Conservation (phyloP, 2,329 filamentous ascomycete genomes). For the Fusarium metavorans region DNA sequence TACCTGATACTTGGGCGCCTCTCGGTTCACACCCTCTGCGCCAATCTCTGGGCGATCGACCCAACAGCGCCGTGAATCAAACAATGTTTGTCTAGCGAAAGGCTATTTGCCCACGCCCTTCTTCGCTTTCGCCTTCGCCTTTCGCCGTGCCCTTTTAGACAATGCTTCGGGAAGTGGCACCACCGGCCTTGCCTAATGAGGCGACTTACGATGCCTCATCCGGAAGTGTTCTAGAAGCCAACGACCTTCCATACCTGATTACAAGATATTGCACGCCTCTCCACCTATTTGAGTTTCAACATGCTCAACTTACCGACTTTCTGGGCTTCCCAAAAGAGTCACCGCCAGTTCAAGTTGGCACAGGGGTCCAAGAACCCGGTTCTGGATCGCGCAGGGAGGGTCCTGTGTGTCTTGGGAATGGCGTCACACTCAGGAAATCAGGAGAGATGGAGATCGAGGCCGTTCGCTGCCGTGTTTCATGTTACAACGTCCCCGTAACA, state of each 20-base stretch:
- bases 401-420: neutral
- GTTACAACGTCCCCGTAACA: conserved; percentile 19
- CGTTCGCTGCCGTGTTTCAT: conserved; percentile 18
- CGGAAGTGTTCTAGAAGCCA: conserved; percentile 42
- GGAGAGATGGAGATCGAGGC: conserved; percentile 22
- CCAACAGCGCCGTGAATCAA: conserved; percentile 13
- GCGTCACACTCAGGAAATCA: conserved; percentile 16
- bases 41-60: conserved; percentile 11
- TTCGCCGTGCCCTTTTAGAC: conserved; percentile 11
- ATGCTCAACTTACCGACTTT: conserved; percentile 39
- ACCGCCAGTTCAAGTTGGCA: conserved; percentile 33
- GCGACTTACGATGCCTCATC: conserved; percentile 24
- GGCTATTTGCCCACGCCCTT: conserved; percentile 16
- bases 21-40: conserved; percentile 25
- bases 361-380: conserved; percentile 22
- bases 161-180: conserved; percentile 5
- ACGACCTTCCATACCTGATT: neutral
- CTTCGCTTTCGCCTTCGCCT: conserved; percentile 5
- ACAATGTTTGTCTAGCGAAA: conserved; percentile 30
- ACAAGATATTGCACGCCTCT: conserved; percentile 10
- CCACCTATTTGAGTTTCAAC: conserved; percentile 32
- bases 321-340: conserved; percentile 21
- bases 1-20: conserved; percentile 38
- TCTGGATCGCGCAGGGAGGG: conserved; percentile 17
- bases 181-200: conserved; percentile 17